Base-by-base conservation (phyloP, 331 rosid genomes). In the Quercus lobata region DNA sequence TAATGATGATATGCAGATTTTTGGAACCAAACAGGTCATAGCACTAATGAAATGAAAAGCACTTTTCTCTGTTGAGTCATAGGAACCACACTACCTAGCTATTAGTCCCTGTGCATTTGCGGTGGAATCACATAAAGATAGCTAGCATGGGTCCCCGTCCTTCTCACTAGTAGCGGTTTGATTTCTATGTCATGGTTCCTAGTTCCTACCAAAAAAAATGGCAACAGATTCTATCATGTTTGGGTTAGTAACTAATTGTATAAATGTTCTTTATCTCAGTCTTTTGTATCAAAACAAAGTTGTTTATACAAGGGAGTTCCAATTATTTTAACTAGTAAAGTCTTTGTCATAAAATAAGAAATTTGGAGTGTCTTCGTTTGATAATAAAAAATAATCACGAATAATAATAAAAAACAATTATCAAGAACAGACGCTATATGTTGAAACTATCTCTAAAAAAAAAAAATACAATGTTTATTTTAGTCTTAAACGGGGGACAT, bases 1-100 rank as follows among this genome's bases (percentile, higher is more conserved):
- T 29, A 73, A 84, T 84, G 82, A 84, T 84, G 84, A 69, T 63
- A 19, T n/a, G 75, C 78, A 57, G 60, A 62, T 14, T 70, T 75
- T 25, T 21, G 73, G 69, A 62, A 56, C 71, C 74, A 75, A 71
- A 61, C 75, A 58, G 83, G 71, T 74, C 81, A 57, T 52, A 22
- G 79, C 58, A 32, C 54, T 35, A 9, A 8, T 9, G 71, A 68
- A 65, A 57, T 41, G 68, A 84, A 76, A 80, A 58, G 81, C 76
- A 76, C 76, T 70, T 63, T 49, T 49, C 41, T 55, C 65, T 61
- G 72, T 57, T 56, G 65, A 69, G 73, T 66, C 82, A 66, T 46
- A 73, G 73, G 72, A 37, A 72, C 76, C 82, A 77, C 79, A 37
- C 69, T 35, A 10, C 68, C n/a, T 11, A 12, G 2, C 55, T 49